Evolutionary conservation across 2,329 filamentous ascomycete genomes (phyloP).

Genomic region (Diaporthe caulivora): DNA sequence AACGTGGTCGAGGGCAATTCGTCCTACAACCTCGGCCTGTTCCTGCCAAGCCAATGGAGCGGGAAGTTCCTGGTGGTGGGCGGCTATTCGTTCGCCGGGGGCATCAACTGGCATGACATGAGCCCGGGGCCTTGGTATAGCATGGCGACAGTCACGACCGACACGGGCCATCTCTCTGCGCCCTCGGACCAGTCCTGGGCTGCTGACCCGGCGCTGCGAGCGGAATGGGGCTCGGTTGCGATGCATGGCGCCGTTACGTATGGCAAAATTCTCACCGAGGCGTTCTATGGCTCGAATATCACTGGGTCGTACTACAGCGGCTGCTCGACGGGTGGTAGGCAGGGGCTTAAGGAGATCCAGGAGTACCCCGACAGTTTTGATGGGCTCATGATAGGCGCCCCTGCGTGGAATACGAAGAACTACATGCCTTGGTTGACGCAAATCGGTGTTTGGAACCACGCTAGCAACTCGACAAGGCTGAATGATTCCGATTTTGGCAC

Average conservation of each 20-base stretch:
- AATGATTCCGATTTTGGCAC: slow-evolving; percentile 57
- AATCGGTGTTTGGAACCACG: slow-evolving; percentile 61
- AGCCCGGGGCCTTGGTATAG: slow-evolving; percentile 50
- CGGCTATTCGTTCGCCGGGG: slow-evolving; percentile 45
- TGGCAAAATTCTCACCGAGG: slow-evolving; percentile 59
- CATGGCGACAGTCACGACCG: slow-evolving; percentile 56
- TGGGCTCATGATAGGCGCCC: slow-evolving; percentile 48
- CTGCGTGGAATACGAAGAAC: slow-evolving; percentile 65
- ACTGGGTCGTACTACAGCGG: slow-evolving; percentile 58
- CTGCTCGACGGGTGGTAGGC: slow-evolving; percentile 64
- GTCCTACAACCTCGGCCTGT: slow-evolving; percentile 49
- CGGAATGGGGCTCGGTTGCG: slow-evolving; percentile 55
- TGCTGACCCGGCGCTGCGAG: slow-evolving; percentile 49
- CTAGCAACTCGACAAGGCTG: slow-evolving; percentile 55
- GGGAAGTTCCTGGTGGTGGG: slow-evolving; percentile 46
- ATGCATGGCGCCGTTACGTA: slow-evolving; percentile 61
- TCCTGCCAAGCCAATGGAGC: slow-evolving; percentile 51
- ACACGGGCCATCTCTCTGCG: slow-evolving; percentile 57
- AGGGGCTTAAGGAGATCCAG: slow-evolving; percentile 60
- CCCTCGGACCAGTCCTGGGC: slow-evolving; percentile 53
- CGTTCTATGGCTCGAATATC: slow-evolving; percentile 58
- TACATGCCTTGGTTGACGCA: slow-evolving; percentile 58
- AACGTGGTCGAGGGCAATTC: slow-evolving; percentile 47
- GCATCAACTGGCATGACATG: slow-evolving; percentile 49
- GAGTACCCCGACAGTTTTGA: slow-evolving; percentile 62